Conservation (phyloP, 495 filamentous ascomycete species). For the Xylaria telfairii region DNA sequence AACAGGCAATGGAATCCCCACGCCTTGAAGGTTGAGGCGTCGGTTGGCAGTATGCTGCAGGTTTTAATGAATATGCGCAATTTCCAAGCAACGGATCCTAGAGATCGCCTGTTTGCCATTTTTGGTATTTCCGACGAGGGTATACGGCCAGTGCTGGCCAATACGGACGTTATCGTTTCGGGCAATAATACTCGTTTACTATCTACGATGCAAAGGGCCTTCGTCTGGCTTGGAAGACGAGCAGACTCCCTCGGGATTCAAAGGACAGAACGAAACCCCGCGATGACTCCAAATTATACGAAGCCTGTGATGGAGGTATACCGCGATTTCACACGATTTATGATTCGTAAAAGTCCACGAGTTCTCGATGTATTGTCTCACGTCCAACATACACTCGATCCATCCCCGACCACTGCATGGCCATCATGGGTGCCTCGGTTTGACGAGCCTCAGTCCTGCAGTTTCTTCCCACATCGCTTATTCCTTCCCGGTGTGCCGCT, state of each 20-base stretch:
- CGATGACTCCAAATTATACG: slow-evolving; percentile 22
- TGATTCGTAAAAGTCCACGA: slow-evolving; percentile 11
- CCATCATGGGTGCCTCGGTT: slow-evolving; percentile 29
- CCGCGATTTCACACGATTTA: slow-evolving; percentile 23
- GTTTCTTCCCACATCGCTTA: slow-evolving; percentile 22
- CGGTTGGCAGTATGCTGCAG: slow-evolving; percentile 19
- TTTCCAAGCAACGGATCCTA: slow-evolving; percentile 24
- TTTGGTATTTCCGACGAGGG: slow-evolving; percentile 25
- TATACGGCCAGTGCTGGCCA: slow-evolving; percentile 13
- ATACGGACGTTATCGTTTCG: neutral
- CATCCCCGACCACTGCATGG: neutral
- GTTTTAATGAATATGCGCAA: slow-evolving; percentile 21
- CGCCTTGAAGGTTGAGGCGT: slow-evolving; percentile 6
- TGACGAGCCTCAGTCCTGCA: slow-evolving; percentile 15
- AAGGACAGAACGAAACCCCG: slow-evolving; percentile 14
- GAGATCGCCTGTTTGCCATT: slow-evolving; percentile 22
- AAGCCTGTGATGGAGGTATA: slow-evolving; percentile 28
- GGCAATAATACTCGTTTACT: neutral
- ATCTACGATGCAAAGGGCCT: slow-evolving; percentile 4
- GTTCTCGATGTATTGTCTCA: slow-evolving; percentile 27
- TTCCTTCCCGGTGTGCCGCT: slow-evolving; percentile 17
- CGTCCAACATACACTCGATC: slow-evolving; percentile 26
- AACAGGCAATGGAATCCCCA: slow-evolving; percentile 8
- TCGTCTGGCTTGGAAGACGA: neutral
- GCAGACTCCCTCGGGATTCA: neutral